phyloP scores from a whole-genome alignment of 352 stramenopile species.

The Globisporangium middletonii region DNA sequence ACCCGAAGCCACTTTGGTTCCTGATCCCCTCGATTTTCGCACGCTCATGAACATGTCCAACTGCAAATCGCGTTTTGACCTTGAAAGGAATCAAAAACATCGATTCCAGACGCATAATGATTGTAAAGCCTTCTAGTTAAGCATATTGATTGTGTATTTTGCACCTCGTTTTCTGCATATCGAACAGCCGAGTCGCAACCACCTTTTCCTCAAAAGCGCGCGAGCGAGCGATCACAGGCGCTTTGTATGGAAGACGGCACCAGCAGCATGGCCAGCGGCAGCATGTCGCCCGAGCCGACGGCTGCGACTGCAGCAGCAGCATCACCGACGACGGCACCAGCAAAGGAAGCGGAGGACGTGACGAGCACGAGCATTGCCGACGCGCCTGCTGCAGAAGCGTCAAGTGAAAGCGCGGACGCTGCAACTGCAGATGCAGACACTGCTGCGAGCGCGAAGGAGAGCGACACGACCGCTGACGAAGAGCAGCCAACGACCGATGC shows the following conservation, averaged over 20 bases:
- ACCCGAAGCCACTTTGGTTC: too few species aligned
- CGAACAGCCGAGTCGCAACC: too few species aligned
- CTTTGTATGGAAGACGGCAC: neutral
- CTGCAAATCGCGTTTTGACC: too few species aligned
- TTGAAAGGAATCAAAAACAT: too few species aligned
- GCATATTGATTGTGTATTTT: too few species aligned
- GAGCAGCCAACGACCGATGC: neutral
- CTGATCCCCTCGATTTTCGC: too few species aligned
- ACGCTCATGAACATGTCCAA: too few species aligned
- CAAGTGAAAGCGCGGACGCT: neutral
- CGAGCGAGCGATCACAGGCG: neutral
- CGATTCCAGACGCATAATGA: too few species aligned
- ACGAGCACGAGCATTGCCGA: neutral
- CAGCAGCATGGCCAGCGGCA: neutral
- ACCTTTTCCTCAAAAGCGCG: neutral
- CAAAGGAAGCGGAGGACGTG: too few species aligned
- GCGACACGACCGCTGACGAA: neutral
- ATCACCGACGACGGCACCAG: neutral
- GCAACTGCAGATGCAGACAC: neutral
- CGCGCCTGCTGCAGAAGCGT: neutral
- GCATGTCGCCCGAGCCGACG: neutral
- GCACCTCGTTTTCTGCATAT: too few species aligned
- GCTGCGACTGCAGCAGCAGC: too few species aligned
- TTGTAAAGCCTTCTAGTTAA: too few species aligned
- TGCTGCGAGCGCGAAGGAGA: neutral